Evolutionary conservation across 2,329 filamentous ascomycete genomes (phyloP).

Genomic region (Immersiporthe knoxdaviesiana): DNA sequence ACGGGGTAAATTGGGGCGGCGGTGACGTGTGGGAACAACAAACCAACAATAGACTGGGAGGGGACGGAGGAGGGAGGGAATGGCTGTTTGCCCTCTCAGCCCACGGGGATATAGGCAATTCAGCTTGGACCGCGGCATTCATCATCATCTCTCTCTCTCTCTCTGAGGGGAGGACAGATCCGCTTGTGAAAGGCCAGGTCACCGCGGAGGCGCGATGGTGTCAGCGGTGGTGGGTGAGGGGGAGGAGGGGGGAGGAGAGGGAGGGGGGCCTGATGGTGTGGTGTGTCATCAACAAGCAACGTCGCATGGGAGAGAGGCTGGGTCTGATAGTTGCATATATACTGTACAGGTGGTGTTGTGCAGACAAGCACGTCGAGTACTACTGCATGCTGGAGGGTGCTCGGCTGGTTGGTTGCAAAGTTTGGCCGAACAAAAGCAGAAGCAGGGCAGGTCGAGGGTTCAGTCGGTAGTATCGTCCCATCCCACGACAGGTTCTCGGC

Average conservation of each 20-base stretch:
- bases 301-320: constrained; percentile 18
- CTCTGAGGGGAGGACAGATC: neutral
- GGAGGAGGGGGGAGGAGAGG: too few relatives aligned
- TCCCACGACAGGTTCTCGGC: neutral
- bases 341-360: neutral
- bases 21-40: constrained; percentile 1
- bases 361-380: neutral
- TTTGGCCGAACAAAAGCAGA: neutral
- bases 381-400: constrained; percentile 7
- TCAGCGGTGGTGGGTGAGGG: constrained; percentile 14
- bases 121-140: neutral
- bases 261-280: too few relatives aligned
- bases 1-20: neutral
- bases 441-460: neutral
- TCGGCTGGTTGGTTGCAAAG: neutral
- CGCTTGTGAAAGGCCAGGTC: neutral
- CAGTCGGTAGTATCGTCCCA: neutral
- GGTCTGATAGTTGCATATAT: neutral
- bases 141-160: neutral
- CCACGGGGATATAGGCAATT: neutral
- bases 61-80: neutral
- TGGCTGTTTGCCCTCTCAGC: neutral
- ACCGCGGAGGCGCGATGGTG: neutral
- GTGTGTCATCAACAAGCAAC: constrained; percentile 6
- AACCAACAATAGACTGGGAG: neutral